phyloP scores from a whole-genome alignment of 192 early-diverging fungal genomes.

The Mortierella claussenii region DNA sequence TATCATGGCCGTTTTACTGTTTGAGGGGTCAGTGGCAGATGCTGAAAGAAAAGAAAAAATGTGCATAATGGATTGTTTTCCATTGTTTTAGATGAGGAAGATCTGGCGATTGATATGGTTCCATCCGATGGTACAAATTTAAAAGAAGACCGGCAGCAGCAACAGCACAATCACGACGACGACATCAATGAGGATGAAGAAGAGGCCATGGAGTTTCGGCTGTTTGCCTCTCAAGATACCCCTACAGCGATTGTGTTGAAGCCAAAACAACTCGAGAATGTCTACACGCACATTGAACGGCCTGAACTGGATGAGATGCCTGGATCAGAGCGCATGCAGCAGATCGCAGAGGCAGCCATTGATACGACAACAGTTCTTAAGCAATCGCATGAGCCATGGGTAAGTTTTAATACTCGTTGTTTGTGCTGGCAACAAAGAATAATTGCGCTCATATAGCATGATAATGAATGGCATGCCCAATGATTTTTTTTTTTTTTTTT shows the following conservation, averaged over 20 bases:
- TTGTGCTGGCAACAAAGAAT: neutral
- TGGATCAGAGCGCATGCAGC: conserved; percentile 34
- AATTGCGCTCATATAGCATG: neutral
- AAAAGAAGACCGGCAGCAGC: too few relatives aligned
- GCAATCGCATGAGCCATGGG: conserved; percentile 34
- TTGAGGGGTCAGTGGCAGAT: too few relatives aligned
- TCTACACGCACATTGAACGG: conserved; percentile 13
- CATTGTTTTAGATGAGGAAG: too few relatives aligned
- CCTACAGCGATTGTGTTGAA: conserved; percentile 18
- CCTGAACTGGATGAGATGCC: conserved; percentile 27
- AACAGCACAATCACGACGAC: neutral
- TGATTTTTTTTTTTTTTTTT: neutral
- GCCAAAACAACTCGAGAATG: conserved; percentile 7
- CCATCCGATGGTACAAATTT: too few relatives aligned
- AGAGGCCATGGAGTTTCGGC: conserved; percentile 29
- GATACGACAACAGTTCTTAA: conserved; percentile 18
- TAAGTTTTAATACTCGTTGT: neutral
- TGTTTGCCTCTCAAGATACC: conserved; percentile 44
- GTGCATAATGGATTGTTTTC: too few relatives aligned
- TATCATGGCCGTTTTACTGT: too few relatives aligned
- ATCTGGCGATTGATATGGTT: too few relatives aligned
- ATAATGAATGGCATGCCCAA: too few relatives aligned
- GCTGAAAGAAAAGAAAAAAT: too few relatives aligned
- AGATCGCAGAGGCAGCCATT: conserved; percentile 28
- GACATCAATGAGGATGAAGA: conserved; percentile 12